Base-by-base conservation (phyloP, 441 rosid species). In the Adansonia madagascariensis region DNA sequence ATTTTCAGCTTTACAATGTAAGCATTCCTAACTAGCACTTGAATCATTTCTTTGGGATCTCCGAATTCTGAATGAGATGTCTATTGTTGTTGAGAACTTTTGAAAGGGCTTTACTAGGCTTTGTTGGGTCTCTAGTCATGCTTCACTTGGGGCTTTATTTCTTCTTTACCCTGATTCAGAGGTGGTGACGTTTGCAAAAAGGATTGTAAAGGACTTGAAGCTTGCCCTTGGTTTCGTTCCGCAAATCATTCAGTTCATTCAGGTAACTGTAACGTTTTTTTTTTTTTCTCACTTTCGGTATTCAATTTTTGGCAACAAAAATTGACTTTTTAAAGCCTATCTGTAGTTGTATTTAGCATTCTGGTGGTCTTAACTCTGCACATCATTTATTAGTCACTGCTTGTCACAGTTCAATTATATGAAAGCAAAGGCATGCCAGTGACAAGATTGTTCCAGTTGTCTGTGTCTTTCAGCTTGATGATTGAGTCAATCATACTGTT, bases 151-250 rank as follows among this genome's bases (percentile, higher is more conserved):
- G 35, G 35, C 35, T 31, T 31, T 31, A 0, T 31, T 31, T 3
- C 3, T 31, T 31, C 35, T 31, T 31, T 3, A 94, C 85, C 91
- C 94, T 2, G 97, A 92, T 85, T 92, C 90, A 1, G 97, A 92
- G 74, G 88, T 90, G 20, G 89, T 87, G 46, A 83, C 88, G 24
- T 94, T 94, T 79, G 94, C 97, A 0, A 91, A 88, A 84, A 85
- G 94, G 47, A 94, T 94, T 43, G 95, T 88, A 24, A 93, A 88
- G 84, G 98, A 94, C 80, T 86, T 94, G 90, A 92, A 91, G 88
- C 94, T 92, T 57, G 94, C 98, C 22, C 89, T 89, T 56, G 89
- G 91, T 11, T 94, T 92, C 75, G 77, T 85, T 49, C 85, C 88
- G 56, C 98, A 91, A 82, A 92, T 94, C 66, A 89, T 90, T 55